These are phyloP conservation scores for Syncephalastrum contaminatum DNA, from an alignment of 371 early-diverging fungal species.

Conservation along the genomic window DNA sequence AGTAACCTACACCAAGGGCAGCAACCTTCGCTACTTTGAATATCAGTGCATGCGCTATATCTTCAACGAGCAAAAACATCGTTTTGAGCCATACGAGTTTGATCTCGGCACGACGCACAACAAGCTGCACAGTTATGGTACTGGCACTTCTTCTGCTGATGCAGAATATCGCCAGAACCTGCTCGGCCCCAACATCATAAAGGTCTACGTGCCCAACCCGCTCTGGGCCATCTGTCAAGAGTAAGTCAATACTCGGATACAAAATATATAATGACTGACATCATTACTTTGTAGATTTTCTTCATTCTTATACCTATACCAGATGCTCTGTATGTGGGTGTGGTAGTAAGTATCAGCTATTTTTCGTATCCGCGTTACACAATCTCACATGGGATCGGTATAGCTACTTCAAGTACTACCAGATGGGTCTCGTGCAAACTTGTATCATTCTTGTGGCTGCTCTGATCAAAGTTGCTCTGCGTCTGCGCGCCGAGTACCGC, in stretches of 20 bases:
- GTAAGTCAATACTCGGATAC: constrained; percentile 9
- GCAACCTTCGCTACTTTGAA: constrained; percentile 61
- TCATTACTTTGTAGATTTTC: constrained; percentile 35
- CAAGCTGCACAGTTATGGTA: constrained; percentile 40
- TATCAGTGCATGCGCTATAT: constrained; percentile 78
- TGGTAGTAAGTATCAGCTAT: constrained; percentile 51
- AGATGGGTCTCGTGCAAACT: constrained; percentile 70
- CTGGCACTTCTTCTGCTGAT: constrained; percentile 51
- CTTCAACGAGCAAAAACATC: constrained; percentile 35
- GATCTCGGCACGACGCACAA: constrained; percentile 52
- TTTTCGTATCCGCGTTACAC: no score
- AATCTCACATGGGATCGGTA: not conserved
- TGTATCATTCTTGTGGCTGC: constrained; percentile 66
- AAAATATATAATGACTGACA: not conserved
- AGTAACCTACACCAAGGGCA: constrained; percentile 33
- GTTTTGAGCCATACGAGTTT: constrained; percentile 59
- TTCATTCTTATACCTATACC: constrained; percentile 73
- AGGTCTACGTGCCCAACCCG: constrained; percentile 54
- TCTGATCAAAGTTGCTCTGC: constrained; percentile 58
- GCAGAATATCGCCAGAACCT: constrained; percentile 54
- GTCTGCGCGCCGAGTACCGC: constrained; percentile 55
- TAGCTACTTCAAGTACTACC: constrained; percentile 65
- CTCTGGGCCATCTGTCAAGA: constrained; percentile 56
- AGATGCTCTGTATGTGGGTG: constrained; percentile 70
- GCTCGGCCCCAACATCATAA: constrained; percentile 68